Evolutionary conservation across 768 basidiomycete species (phyloP), one percentile per base, ranked within the genome.

Genomic region (Hygrophorus pudorinus): DNA sequence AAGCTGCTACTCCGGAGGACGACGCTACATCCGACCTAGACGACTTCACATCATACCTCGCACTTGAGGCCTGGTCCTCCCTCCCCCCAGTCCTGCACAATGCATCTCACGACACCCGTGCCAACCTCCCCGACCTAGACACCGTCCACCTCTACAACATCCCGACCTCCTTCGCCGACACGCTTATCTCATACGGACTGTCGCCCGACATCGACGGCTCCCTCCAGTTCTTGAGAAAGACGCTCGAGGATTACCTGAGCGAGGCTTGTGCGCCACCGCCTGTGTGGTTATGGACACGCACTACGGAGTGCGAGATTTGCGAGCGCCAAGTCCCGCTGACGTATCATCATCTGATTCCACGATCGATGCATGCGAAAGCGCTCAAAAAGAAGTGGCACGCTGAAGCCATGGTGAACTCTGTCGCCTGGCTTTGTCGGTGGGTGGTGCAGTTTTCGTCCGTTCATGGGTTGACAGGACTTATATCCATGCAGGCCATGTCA

Each of bases 291-390:
- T 59, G 64, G 10, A 79, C 78, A 17, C 65, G 77, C 5, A 68
- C 70, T 20, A 61, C 49, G 13, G 71, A 72, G 50, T 79, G 78
- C 60, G 76, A 78, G 60, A 73, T 81, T 18, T 81, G 78, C 55
- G 66, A 67, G 49, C 65, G 76, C n/a, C 66, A 64, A 41, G 67
- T 77, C 2, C 73, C 71, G 9, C 58, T 79, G 53, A 79, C 77
- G 14, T 79, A 78, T 52, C 76, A 79, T 55, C 76, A 79, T 47
- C 66, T 79, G 24, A 75, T 79, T 36, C 77, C 77, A 1, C 65
- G 72, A 20, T 69, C 70, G 16, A 65, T 59, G 13, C 77, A 81
- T 47, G 59, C 64, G 2, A 79, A 76, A 54, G 75, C 62, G n/a
- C 50, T 72, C 32, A 78, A 76, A 64, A 71, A 69, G 56, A 70